Base-by-base conservation (phyloP, 2,329 filamentous ascomycete genomes). In the Aspergillus ruber region DNA sequence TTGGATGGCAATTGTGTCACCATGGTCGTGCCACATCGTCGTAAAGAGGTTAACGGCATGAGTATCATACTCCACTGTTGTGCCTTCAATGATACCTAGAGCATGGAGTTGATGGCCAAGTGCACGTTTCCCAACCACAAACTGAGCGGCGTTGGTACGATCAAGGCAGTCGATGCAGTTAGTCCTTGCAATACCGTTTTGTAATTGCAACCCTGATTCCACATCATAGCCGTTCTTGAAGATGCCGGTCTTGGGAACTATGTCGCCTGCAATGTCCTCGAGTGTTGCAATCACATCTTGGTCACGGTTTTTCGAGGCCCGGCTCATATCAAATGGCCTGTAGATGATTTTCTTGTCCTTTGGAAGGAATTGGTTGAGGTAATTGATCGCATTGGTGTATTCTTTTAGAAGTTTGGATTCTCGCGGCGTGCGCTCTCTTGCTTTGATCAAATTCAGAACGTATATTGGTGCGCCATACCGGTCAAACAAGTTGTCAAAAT, bases 131-230 rank as follows among this genome's bases (percentile, higher is more conserved):
- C 90, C 93, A 58, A 98, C 94, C 25, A 98, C 90, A 58, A 97
- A 98, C 63, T 98, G 93, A 1, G 93, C 93, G 2, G 93, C 93
- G 64, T 98, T 98, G 7, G 93, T 98, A 18, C 93, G 85, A 68
- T 98, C 93, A 1, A 98, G 78, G 61, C 93, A 98, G 68, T 98
- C 93, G 58, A 98, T 97, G 66, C 93, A 98, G 63, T 98, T 98
- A 1, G 93, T 98, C 49, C 93, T 82, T 8, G 89, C 91, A 36
- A 98, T 81, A 8, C 93, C 93, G 55, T 95, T 95, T 64, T 98
- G 93, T 1, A 93, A 81, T 27, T 77, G 80, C 3, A 86, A 76
- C 3, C 80, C 76, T 17, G 79, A 80, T 35, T 82, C 81, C 2
- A 77, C 76, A 29, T 82, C 80, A 53, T 90, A 85, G 6, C 90